Percentiles rank a stretch among this genome's conserved stretches.
Evolutionary conservation across 371 early-diverging fungal species (phyloP).

Genomic region (Mycotypha africana): DNA sequence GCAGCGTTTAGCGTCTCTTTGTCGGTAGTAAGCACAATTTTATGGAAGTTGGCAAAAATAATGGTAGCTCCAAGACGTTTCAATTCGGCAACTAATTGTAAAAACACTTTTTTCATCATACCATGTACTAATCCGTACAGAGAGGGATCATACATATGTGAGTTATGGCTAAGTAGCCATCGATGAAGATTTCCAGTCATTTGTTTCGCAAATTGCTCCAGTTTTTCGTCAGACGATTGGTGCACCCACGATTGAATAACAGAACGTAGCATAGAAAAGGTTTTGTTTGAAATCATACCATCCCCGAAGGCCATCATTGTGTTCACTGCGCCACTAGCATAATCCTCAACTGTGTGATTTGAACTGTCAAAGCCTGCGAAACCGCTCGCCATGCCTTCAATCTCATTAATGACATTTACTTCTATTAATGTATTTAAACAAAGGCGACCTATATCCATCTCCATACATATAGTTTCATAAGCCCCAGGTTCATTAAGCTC

Average conservation of each 20-base stretch:
- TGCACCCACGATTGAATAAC: constrained; percentile 76
- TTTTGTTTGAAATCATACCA: constrained; percentile 57
- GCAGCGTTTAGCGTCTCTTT: constrained; percentile 73
- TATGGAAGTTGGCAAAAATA: constrained; percentile 77
- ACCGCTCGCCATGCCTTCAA: constrained; percentile 61
- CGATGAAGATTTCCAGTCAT: constrained; percentile 83
- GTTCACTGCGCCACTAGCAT: constrained; percentile 39
- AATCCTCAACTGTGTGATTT: constrained; percentile 46
- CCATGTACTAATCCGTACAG: constrained; percentile 71
- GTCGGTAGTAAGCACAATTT: constrained; percentile 74
- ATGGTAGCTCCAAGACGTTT: constrained; percentile 70
- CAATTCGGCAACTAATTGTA: constrained; percentile 78
- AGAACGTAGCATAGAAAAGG: constrained; percentile 68
- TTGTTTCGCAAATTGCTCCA: constrained; percentile 35
- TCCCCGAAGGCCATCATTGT: constrained; percentile 46
- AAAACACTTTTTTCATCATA: constrained; percentile 85
- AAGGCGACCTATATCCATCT: constrained; percentile 76
- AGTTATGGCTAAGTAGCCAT: constrained; percentile 76
- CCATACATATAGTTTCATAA: constrained; percentile 77
- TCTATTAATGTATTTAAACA: constrained; percentile 80
- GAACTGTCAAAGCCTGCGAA: constrained; percentile 44
- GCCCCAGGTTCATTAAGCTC: constrained; percentile 75
- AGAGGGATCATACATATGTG: constrained; percentile 83
- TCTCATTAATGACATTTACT: constrained; percentile 67
- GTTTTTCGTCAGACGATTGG: constrained; percentile 28